phyloP scores from a whole-genome alignment of 2,329 filamentous ascomycete species.

The Graphiopsis chlorocephala region DNA sequence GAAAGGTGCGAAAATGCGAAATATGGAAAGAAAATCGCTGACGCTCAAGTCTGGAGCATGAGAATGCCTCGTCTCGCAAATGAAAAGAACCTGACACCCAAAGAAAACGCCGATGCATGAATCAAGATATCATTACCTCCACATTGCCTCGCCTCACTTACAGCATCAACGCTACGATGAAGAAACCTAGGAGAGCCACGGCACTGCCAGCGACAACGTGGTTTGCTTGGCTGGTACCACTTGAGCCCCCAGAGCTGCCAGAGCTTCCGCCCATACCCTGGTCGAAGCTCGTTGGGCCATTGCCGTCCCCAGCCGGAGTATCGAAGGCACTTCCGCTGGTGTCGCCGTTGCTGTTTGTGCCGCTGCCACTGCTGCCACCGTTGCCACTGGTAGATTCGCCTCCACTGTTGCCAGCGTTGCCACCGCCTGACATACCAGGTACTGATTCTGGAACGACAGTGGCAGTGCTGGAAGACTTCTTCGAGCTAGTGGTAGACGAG shows the following conservation, averaged over 20 bases:
- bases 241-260: constrained; percentile 23
- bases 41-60: constrained; percentile 10
- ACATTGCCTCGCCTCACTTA: constrained; percentile 17
- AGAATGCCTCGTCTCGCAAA: constrained; percentile 13
- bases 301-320: constrained; percentile 22
- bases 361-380: constrained; percentile 33
- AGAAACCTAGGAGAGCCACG: constrained; percentile 38
- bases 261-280: constrained; percentile 23
- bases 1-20: background rate
- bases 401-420: constrained; percentile 21
- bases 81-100: constrained; percentile 14
- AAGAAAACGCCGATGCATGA: constrained; percentile 1
- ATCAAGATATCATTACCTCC: constrained; percentile 5
- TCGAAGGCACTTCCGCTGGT: constrained; percentile 21
- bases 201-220: constrained; percentile 36
- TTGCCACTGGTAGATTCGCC: constrained; percentile 21
- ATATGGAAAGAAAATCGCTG: constrained; percentile 1
- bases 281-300: constrained; percentile 25
- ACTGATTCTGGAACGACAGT: constrained; percentile 44
- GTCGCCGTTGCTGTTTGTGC: constrained; percentile 18
- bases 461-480: constrained; percentile 27
- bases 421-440: constrained; percentile 53
- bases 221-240: constrained; percentile 28
- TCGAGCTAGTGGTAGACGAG: constrained; percentile 22
- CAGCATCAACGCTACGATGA: constrained; percentile 37